Conservation (phyloP, 2,329 filamentous ascomycete genomes). For the Colletotrichum graminicola region DNA sequence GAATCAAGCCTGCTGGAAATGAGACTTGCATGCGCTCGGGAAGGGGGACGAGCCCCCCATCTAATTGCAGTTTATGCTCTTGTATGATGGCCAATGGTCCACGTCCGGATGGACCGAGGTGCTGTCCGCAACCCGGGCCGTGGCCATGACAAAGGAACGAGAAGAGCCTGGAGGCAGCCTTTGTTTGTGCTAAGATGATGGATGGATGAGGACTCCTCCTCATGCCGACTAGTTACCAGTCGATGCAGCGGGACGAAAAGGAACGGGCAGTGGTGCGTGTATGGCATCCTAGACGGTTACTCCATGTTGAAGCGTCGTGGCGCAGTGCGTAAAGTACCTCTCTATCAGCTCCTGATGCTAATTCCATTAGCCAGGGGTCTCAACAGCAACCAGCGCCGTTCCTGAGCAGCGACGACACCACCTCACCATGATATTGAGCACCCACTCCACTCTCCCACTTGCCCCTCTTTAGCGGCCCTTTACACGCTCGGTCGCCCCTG, state of each 20-base stretch:
- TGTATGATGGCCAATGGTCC: neutral
- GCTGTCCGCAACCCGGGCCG: neutral
- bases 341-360: conserved; percentile 23
- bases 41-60: conserved; percentile 1
- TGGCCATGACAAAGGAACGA: neutral
- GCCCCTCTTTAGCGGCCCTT: conserved; percentile 22
- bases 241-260: conserved; percentile 20
- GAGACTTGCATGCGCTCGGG: conserved; percentile 19
- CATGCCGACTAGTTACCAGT: conserved; percentile 4
- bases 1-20: conserved; percentile 21
- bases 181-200: conserved; percentile 21
- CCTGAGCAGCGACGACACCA: conserved; percentile 33
- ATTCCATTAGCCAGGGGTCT: conserved; percentile 36
- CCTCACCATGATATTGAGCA: neutral
- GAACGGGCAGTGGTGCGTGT: conserved; percentile 18
- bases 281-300: conserved; percentile 33
- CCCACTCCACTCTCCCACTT: conserved; percentile 8
- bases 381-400: conserved; percentile 30
- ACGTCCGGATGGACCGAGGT: neutral
- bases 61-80: conserved; percentile 34
- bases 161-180: neutral
- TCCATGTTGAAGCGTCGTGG: too few species aligned
- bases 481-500: conserved; percentile 16
- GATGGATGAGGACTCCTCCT: conserved; percentile 2
- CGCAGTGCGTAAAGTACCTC: neutral